Base-by-base conservation (phyloP, 768 basidiomycete genomes). In the Cystobasidium tubakii region DNA sequence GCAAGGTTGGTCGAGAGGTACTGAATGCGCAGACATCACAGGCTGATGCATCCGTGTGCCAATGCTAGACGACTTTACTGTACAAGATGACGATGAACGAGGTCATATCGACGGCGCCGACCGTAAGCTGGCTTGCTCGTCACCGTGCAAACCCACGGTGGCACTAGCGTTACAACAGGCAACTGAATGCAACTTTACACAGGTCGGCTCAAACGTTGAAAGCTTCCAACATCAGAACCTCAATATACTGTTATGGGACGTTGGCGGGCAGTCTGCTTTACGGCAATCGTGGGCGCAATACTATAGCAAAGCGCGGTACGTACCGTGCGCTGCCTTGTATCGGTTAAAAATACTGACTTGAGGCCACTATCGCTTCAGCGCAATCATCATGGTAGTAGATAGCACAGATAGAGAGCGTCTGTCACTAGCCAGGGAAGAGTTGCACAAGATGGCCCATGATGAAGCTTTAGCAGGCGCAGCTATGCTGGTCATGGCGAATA, bases 201-300 rank as follows among this genome's bases (percentile, higher is more conserved):
- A 69, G 66, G 50, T 69, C 33, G 81, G 81, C 29, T 77, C 78
- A 54, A 82, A 82, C 50, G 77, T 80, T 74, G 80, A 81, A 78
- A 79, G 79, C 39, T 81, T 81, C 79, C 80, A 81, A 57, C 81
- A 81, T 75, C 81, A 81, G 74, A 81, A 81, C 62, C 80, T 82
- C 46, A 76, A 79, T 62, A 80, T 82, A 73, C 80, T 79, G 1
- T 63, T 82, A 23, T 79, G 81, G 57, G 81, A 82, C 74, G 80
- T 82, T 19, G 81, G 81, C 33, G 81, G 81, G n/a, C 81, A 82
- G 73, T 79, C 80, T 1, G 74, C 77, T 10, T 69, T 81, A 17
- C 70, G 81, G 21, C 74, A 75, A 6, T 75, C 75, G 25, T 82
- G 81, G 81, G 67, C 75, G 17, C 81, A 82, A 71, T 82, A 82